Evolutionary conservation across 73 alveolate species (phyloP).

Genomic region (Tetrahymena thermophila): DNA sequence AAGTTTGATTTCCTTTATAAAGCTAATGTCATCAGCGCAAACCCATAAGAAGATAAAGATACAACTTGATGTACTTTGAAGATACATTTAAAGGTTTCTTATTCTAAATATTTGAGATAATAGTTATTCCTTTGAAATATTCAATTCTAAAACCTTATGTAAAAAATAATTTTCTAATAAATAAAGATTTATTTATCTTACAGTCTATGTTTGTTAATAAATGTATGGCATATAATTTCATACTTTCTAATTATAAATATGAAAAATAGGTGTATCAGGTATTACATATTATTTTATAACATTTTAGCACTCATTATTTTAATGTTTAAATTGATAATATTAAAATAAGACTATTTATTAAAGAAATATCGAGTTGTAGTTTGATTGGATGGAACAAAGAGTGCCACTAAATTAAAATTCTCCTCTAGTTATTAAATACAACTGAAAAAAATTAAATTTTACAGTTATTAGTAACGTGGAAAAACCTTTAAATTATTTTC

Average conservation of each 20-base stretch:
- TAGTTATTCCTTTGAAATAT: not conserved
- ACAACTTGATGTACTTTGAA: not conserved
- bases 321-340: too few species aligned
- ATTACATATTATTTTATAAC: not conserved
- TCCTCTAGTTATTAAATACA: too few species aligned
- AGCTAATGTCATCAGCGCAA: not conserved
- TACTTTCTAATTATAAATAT: not conserved
- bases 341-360: not conserved
- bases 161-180: not conserved
- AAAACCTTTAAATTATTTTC: too few species aligned
- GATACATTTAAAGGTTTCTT: not conserved
- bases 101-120: not conserved
- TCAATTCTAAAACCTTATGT: not conserved
- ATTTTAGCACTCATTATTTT: not conserved
- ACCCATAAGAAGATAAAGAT: not conserved
- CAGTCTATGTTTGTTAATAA: not conserved
- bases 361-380: conserved; percentile 9
- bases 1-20: not conserved
- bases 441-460: not conserved
- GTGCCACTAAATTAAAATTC: conserved; percentile 7
- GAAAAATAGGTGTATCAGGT: not conserved
- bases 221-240: not conserved
- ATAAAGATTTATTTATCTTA: not conserved
- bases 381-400: conserved; percentile 12
- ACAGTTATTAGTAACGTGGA: too few species aligned